These are phyloP conservation scores for Butyriboletus appendiculatus DNA, from an alignment of 1,284 basidiomycete genomes.

Conservation along the genomic window DNA sequence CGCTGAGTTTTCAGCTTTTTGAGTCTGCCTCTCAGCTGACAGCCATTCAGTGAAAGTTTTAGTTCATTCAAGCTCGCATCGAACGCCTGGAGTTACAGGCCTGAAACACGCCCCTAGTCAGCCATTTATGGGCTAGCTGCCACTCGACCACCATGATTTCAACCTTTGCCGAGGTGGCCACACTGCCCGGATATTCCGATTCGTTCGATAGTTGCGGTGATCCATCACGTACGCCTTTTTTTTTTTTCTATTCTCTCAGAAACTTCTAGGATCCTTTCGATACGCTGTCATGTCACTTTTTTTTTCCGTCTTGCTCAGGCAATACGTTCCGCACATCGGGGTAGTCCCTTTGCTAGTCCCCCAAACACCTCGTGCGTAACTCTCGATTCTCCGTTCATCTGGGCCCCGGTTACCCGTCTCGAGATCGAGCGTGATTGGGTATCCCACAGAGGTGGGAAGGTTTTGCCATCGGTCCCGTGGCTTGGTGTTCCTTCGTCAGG, in stretches of 20 bases:
- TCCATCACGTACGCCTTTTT: slow-evolving; percentile 15
- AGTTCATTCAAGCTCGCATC: neutral
- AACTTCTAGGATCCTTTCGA: neutral
- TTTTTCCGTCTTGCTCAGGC: slow-evolving; percentile 1
- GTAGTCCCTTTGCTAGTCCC: slow-evolving; percentile 6
- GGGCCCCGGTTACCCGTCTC: slow-evolving; percentile 10
- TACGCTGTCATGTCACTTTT: slow-evolving; percentile 14
- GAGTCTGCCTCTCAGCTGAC: too few species aligned
- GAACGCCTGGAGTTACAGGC: neutral
- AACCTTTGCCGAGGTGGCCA: neutral
- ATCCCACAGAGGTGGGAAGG: slow-evolving; percentile 29
- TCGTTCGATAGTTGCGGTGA: neutral
- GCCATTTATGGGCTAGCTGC: neutral
- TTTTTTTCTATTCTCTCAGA: slow-evolving; percentile 5
- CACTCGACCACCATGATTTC: neutral
- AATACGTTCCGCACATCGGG: slow-evolving; percentile 6
- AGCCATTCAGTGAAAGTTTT: too few species aligned
- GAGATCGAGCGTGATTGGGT: neutral
- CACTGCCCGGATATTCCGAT: neutral
- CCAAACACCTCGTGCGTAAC: neutral
- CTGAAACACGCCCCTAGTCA: slow-evolving; percentile 13
- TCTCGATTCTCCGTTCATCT: slow-evolving; percentile 15
- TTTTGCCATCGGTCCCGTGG: slow-evolving; percentile 3
- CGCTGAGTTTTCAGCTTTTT: slow-evolving; percentile 8
- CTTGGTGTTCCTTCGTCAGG: neutral